These are phyloP conservation scores for Alternaria longipes DNA, from an alignment of 2,329 filamentous ascomycete genomes.

Conservation along the genomic window DNA sequence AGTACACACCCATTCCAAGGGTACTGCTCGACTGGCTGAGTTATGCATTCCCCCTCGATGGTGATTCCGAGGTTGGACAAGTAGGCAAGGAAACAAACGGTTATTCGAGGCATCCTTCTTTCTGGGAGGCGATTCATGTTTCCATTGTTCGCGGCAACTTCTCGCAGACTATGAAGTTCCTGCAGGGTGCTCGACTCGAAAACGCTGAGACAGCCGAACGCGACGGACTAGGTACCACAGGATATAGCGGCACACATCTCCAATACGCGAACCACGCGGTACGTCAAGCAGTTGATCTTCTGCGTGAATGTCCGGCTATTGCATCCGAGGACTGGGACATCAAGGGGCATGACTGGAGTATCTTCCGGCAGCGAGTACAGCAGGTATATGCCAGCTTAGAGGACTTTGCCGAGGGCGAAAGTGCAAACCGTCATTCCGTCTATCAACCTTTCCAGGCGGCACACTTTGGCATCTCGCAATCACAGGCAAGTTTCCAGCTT, in stretches of 20 bases:
- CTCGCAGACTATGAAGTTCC: conserved; percentile 69
- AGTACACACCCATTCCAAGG: conserved; percentile 70
- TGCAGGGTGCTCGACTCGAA: conserved; percentile 81
- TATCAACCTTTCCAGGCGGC: conserved; percentile 56
- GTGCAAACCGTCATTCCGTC: conserved; percentile 58
- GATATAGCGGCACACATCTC: conserved; percentile 80
- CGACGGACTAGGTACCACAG: conserved; percentile 69
- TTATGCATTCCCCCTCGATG: conserved; percentile 75
- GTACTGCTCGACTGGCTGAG: conserved; percentile 86
- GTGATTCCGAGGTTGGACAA: conserved; percentile 68
- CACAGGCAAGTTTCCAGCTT: conserved; percentile 67
- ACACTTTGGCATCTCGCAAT: conserved; percentile 53
- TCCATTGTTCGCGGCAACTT: conserved; percentile 80
- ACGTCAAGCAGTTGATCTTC: conserved; percentile 71
- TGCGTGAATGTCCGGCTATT: conserved; percentile 77
- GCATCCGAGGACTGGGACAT: conserved; percentile 80
- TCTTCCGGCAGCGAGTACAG: conserved; percentile 80
- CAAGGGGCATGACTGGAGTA: conserved; percentile 79
- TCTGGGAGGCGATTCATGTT: conserved; percentile 82
- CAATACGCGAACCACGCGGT: conserved; percentile 78
- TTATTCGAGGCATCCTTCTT: conserved; percentile 78
- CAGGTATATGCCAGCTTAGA: conserved; percentile 75
- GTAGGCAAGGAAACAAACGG: conserved; percentile 73
- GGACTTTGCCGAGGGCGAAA: conserved; percentile 79
- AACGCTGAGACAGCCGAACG: conserved; percentile 72